phyloP scores from a whole-genome alignment of 2,329 filamentous ascomycete genomes.

The Dissoconium aciculare region DNA sequence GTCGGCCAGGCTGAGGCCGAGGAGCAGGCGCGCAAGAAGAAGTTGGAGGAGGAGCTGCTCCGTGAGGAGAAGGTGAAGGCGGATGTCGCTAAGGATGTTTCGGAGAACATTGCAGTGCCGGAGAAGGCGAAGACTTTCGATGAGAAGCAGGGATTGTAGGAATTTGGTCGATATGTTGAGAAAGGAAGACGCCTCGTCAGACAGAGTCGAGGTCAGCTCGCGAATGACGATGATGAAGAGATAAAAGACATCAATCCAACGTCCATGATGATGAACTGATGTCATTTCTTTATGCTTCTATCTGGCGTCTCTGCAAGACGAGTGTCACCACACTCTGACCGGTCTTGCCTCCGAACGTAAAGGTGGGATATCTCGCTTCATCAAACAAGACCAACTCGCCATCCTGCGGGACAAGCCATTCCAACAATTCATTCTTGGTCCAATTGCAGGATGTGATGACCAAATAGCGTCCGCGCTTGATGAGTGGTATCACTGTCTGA shows the following conservation, averaged over 20 bases:
- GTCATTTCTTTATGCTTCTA: conserved; percentile 1
- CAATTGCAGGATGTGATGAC: conserved; percentile 95
- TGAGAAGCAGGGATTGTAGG: too few species aligned
- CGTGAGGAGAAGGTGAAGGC: conserved; percentile 18
- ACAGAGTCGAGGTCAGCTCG: too few species aligned
- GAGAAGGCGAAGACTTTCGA: conserved; percentile 25
- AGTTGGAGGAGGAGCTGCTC: conserved; percentile 17
- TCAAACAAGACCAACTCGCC: conserved; percentile 45
- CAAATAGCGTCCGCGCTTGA: conserved; percentile 57
- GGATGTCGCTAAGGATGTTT: conserved; percentile 28
- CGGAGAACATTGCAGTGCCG: conserved; percentile 27
- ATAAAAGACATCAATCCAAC: too few species aligned
- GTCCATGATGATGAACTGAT: too few species aligned
- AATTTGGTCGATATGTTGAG: too few species aligned
- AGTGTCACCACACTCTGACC: conserved; percentile 81
- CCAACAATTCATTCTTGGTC: conserved; percentile 73
- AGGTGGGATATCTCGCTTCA: conserved; percentile 66
- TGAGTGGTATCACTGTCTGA: conserved; percentile 49
- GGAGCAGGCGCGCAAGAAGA: conserved; percentile 18
- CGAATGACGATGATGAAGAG: too few species aligned
- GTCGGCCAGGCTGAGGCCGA: conserved; percentile 22
- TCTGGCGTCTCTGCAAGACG: conserved; percentile 55
- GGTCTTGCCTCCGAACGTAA: conserved; percentile 76
- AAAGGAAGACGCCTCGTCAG: too few species aligned
- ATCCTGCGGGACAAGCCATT: conserved; percentile 53